These are phyloP conservation scores for Saccharomycopsis capsularis DNA, from an alignment of 805 yeast genomes.

Conservation along the genomic window DNA sequence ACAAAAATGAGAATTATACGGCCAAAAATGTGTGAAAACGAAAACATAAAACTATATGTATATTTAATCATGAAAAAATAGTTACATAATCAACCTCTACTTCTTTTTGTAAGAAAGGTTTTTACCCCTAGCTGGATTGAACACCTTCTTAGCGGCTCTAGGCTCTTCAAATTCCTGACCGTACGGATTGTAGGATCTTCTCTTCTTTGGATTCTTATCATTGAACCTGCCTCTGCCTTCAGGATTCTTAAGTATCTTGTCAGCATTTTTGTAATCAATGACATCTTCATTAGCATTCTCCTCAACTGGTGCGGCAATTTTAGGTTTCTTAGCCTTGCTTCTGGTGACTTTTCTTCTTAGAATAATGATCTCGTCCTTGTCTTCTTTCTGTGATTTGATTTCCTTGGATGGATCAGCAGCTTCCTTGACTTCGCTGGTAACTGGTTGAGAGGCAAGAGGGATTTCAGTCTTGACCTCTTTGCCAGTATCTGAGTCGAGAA, in stretches of 20 bases:
- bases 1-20: no score
- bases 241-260: conserved; percentile 33
- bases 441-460: conserved; percentile 5
- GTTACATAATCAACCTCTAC: not conserved
- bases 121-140: conserved; percentile 10
- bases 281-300: conserved; percentile 18
- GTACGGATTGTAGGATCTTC: conserved; percentile 55
- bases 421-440: conserved; percentile 3
- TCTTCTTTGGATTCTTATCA: conserved; percentile 27
- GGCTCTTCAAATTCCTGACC: conserved; percentile 45
- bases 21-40: not conserved
- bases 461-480: conserved; percentile 4
- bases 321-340: conserved; percentile 4
- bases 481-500: conserved; percentile 4
- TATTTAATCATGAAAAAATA: conserved; percentile 4
- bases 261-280: conserved; percentile 40
- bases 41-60: no score
- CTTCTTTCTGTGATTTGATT: conserved; percentile 4
- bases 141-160: conserved; percentile 34
- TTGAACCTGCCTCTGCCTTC: conserved; percentile 10
- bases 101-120: conserved; percentile 14
- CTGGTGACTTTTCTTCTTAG: conserved; percentile 12
- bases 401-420: not conserved
- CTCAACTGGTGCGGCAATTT: conserved; percentile 5
- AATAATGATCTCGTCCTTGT: conserved; percentile 17